phyloP scores from a whole-genome alignment of 2,329 filamentous ascomycete genomes.

The Diaporthe citri region DNA sequence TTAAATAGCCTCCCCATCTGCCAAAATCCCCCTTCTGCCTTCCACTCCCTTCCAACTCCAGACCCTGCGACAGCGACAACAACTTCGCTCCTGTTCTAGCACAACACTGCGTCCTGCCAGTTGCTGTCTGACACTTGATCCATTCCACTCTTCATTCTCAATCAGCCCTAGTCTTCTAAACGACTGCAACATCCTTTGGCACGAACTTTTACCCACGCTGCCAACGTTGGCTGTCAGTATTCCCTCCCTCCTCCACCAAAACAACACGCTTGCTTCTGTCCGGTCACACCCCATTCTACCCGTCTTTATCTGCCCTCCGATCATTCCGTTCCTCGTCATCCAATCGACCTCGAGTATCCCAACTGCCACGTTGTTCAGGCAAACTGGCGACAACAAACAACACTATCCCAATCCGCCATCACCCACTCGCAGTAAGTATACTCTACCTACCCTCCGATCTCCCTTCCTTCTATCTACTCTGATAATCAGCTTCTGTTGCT shows the following conservation, averaged over 20 bases:
- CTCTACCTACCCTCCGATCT: too few species aligned
- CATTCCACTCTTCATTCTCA: background rate
- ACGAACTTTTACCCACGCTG: background rate
- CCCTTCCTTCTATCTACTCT: background rate
- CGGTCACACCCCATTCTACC: background rate
- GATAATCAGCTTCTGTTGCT: background rate
- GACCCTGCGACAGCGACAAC: background rate
- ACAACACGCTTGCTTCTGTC: background rate
- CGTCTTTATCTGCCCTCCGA: background rate
- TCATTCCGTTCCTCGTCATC: background rate
- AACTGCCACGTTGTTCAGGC: background rate
- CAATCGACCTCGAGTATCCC: background rate
- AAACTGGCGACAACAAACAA: background rate
- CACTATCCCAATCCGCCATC: background rate
- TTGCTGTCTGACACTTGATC: background rate
- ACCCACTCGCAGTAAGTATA: background rate
- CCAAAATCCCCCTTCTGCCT: background rate
- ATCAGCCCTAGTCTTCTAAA: background rate
- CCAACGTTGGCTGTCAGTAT: background rate
- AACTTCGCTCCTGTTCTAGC: background rate
- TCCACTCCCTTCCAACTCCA: background rate
- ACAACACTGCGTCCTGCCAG: background rate
- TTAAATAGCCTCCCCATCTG: background rate
- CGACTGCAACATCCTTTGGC: background rate
- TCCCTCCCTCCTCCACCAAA: background rate